Conservation (phyloP, 441 rosid species). For the Rhodomyrtus psidioides region DNA sequence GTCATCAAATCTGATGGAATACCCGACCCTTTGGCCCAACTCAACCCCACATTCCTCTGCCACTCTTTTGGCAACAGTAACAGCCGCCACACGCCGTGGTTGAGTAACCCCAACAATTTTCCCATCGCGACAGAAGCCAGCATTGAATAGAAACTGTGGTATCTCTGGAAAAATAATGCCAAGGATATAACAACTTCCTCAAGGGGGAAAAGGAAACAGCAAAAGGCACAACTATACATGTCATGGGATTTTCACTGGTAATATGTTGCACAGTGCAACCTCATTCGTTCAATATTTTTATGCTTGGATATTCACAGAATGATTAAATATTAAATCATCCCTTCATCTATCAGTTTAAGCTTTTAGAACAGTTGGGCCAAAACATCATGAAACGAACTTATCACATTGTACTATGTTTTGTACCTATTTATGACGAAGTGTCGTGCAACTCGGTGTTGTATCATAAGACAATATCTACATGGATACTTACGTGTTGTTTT, state of each 20-base stretch:
- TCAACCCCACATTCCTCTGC: constrained; percentile 78
- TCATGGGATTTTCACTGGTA: neutral
- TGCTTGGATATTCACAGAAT: neutral
- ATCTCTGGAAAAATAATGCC: constrained; percentile 38
- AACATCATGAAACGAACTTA: neutral
- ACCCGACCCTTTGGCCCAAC: constrained; percentile 80
- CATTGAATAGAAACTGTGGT: constrained; percentile 70
- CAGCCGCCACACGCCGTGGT: constrained; percentile 92
- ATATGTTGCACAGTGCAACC: neutral
- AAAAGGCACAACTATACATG: neutral
- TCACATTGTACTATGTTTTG: neutral
- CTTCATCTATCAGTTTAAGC: too few relatives aligned
- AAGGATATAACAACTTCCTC: neutral
- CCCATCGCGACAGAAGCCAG: constrained; percentile 73
- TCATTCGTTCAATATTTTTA: neutral
- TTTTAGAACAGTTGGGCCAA: too few relatives aligned
- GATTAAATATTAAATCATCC: too few relatives aligned
- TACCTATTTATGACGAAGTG: neutral
- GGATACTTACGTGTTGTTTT: constrained; percentile 80
- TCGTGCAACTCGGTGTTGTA: neutral
- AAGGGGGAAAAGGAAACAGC: neutral
- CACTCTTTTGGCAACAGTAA: constrained; percentile 81
- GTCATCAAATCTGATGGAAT: constrained; percentile 86
- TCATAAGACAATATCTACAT: neutral
- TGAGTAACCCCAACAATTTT: constrained; percentile 74